Percentiles rank a stretch among this genome's conserved stretches.
Evolutionary conservation across 768 basidiomycete genomes (phyloP).

Genomic region (Gelatoporia subvermispora): DNA sequence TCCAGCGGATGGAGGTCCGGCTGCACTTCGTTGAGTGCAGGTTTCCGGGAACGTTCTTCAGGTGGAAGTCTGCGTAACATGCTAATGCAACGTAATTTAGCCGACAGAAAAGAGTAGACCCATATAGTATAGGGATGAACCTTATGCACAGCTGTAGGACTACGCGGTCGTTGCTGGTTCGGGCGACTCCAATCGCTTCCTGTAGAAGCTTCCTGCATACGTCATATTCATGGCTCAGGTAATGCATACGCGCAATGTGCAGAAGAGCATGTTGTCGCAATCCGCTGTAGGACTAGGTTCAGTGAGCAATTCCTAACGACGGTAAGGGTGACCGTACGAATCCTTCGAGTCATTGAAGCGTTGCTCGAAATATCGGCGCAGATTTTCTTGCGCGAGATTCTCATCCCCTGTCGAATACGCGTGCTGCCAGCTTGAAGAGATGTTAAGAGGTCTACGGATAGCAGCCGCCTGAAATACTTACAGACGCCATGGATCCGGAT

Average conservation of each 20-base stretch:
- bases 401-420: constrained; percentile 64
- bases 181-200: constrained; percentile 76
- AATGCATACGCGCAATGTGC: constrained; percentile 76
- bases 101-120: background rate
- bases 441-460: too few relatives aligned
- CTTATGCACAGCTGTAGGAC: constrained; percentile 79
- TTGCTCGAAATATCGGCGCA: constrained; percentile 81
- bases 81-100: constrained; percentile 30
- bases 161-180: constrained; percentile 64
- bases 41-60: constrained; percentile 39
- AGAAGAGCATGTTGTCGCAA: constrained; percentile 77
- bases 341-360: constrained; percentile 77
- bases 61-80: constrained; percentile 69
- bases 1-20: constrained; percentile 73
- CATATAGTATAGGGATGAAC: constrained; percentile 31
- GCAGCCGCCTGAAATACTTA: constrained; percentile 27
- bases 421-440: constrained; percentile 55
- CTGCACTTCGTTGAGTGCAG: constrained; percentile 66
- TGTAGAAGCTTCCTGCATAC: constrained; percentile 66
- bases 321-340: constrained; percentile 48
- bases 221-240: constrained; percentile 58
- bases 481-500: constrained; percentile 54
- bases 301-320: background rate
- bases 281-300: constrained; percentile 40
- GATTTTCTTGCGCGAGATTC: constrained; percentile 60